These are phyloP conservation scores for Corymbia calophylla DNA, from an alignment of 441 rosid species.

Conservation along the genomic window DNA sequence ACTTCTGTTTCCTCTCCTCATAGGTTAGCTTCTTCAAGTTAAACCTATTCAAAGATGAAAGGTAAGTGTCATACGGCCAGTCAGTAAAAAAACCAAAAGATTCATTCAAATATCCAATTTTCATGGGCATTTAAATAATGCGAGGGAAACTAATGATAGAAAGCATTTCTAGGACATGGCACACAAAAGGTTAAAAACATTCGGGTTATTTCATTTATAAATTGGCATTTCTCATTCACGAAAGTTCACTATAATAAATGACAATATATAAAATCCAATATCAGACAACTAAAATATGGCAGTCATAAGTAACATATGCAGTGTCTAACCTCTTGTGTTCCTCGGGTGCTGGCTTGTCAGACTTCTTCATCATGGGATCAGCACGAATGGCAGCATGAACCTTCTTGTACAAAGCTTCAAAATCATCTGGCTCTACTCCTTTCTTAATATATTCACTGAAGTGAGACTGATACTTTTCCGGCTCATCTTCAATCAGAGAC, in stretches of 20 bases:
- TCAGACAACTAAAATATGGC: background rate
- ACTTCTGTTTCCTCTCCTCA: constrained; percentile 62
- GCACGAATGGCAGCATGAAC: background rate
- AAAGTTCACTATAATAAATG: background rate
- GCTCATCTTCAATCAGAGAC: background rate
- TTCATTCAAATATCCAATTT: background rate
- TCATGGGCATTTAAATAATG: background rate
- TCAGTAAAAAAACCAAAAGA: background rate
- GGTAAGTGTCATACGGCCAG: background rate
- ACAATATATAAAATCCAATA: background rate
- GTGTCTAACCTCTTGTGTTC: background rate
- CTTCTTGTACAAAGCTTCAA: background rate
- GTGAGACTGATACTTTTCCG: background rate
- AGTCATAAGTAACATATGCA: background rate
- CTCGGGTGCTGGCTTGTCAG: background rate
- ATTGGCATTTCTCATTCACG: background rate
- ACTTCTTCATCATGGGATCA: background rate
- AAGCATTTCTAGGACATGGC: background rate
- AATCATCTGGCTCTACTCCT: background rate
- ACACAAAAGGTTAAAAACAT: background rate
- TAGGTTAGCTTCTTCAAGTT: constrained; percentile 4
- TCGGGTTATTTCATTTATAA: background rate
- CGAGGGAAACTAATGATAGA: background rate
- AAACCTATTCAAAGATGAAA: background rate
- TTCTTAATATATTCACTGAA: background rate